Percentiles rank a stretch among this genome's conserved stretches.
These are phyloP conservation scores for Actinidia chinensis DNA, from an alignment of 179 eudicot genomes.

Conservation along the genomic window DNA sequence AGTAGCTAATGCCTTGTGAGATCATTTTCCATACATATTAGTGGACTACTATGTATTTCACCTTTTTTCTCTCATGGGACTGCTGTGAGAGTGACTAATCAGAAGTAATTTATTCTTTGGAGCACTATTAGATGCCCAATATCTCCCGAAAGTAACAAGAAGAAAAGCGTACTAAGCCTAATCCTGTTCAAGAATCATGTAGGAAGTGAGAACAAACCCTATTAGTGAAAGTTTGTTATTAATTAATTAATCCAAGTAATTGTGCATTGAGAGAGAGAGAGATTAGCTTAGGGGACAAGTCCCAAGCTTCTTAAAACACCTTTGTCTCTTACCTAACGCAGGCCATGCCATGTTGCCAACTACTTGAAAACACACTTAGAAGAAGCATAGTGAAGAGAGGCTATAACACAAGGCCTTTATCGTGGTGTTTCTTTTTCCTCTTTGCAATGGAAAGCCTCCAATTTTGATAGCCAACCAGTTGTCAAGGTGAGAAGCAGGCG, in stretches of 20 bases:
- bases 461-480: constrained; percentile 15
- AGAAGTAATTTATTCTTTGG: neutral
- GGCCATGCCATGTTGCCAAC: neutral
- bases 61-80: neutral
- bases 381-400: neutral
- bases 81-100: neutral
- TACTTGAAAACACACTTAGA: neutral
- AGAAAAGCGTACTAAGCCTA: neutral
- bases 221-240: no score
- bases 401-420: neutral
- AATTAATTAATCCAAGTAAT: no score
- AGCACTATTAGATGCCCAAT: neutral
- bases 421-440: neutral
- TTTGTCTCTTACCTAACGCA: neutral
- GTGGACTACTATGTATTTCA: neutral
- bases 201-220: neutral
- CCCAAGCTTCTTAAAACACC: neutral
- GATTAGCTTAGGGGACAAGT: neutral
- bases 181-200: neutral
- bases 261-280: neutral
- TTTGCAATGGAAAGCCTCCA: neutral
- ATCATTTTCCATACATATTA: neutral
- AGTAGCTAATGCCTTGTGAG: constrained; percentile 1
- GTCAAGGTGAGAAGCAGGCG: constrained; percentile 12
- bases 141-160: neutral